Percentiles rank a stretch among this genome's conserved stretches.
Conservation (phyloP, 306 rosid species). For the Malus fusca region DNA sequence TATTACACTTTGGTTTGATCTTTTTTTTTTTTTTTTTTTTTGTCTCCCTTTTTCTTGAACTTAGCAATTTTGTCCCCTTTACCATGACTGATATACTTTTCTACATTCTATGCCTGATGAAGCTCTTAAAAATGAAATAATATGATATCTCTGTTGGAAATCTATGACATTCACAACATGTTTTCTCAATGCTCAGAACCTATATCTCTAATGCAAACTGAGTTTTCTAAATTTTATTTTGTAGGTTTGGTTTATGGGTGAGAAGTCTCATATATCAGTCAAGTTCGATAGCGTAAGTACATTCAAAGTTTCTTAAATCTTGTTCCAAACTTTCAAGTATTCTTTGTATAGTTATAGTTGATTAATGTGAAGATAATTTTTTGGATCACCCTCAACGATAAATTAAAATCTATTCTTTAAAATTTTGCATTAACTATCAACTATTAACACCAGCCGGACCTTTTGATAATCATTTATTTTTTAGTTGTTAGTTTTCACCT, state of each 20-base stretch:
- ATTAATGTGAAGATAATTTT: not conserved
- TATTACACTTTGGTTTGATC: not conserved
- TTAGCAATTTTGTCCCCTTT: not conserved
- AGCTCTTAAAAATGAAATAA: not conserved
- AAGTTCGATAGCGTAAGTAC: slow-evolving; percentile 81
- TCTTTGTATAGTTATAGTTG: not conserved
- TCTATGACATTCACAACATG: not conserved
- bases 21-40: not conserved
- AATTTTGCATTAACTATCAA: not conserved
- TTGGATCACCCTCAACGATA: not conserved
- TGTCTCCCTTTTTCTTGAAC: not conserved
- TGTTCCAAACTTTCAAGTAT: not conserved
- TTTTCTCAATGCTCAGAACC: not conserved
- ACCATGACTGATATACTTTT: not conserved
- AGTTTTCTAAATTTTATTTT: slow-evolving; percentile 23
- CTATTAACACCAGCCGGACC: not conserved
- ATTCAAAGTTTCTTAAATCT: slow-evolving; percentile 15
- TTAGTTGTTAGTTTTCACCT: not conserved
- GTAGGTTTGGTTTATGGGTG: slow-evolving; percentile 95
- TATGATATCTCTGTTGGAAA: not conserved
- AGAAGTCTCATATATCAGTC: slow-evolving; percentile 71
- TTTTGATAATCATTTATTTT: not conserved
- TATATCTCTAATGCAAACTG: not conserved
- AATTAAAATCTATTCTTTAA: not conserved
- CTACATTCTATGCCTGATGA: not conserved